These are phyloP conservation scores for Phanerochaete carnosa DNA, from an alignment of 768 basidiomycete species.

Conservation along the genomic window DNA sequence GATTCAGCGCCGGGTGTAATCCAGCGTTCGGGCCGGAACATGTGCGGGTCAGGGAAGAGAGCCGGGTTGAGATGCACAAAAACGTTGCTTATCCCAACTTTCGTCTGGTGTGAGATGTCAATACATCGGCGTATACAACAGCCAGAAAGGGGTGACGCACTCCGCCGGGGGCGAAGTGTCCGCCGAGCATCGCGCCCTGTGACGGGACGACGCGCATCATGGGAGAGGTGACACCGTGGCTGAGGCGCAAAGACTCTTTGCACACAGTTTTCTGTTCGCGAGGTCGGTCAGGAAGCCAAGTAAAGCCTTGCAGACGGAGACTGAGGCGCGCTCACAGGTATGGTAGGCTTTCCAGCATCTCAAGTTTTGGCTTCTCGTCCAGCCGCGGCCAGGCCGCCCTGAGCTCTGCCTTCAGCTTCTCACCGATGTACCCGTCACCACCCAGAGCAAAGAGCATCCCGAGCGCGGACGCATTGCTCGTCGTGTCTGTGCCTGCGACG, in stretches of 20 bases:
- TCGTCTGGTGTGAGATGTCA: conserved; percentile 28
- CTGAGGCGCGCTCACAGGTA: conserved; percentile 35
- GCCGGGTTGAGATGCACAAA: conserved; percentile 34
- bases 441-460: conserved; percentile 34
- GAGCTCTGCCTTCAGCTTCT: conserved; percentile 30
- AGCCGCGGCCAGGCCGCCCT: conserved; percentile 39
- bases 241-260: conserved; percentile 43
- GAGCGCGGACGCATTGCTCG: conserved; percentile 36
- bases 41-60: conserved; percentile 37
- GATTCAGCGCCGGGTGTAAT: conserved; percentile 30
- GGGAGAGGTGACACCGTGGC: conserved; percentile 36
- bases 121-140: no score
- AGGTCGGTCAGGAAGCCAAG: neutral
- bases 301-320: no score
- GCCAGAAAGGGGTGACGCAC: no score
- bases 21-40: conserved; percentile 43
- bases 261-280: conserved; percentile 39
- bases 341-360: conserved; percentile 41
- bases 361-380: conserved; percentile 27
- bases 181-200: conserved; percentile 31
- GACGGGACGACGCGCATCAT: conserved; percentile 38
- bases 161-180: conserved; percentile 33
- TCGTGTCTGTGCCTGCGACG: conserved; percentile 44
- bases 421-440: conserved; percentile 19
- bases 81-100: conserved; percentile 30